Base-by-base conservation (phyloP, 257 asterid genomes). In the Dorcoceras hygrometricum region DNA sequence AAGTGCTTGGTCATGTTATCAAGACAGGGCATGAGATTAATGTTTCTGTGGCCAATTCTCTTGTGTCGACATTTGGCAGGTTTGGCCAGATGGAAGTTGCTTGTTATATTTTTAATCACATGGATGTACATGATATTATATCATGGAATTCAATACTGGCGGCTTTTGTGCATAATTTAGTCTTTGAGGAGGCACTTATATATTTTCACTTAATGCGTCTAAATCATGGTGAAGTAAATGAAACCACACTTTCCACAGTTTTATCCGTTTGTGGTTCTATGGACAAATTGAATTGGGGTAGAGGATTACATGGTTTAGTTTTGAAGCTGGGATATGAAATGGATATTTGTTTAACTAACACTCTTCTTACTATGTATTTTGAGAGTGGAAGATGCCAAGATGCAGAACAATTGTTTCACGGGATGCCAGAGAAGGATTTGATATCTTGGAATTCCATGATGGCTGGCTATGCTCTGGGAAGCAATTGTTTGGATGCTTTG, bases 111-210 rank as follows among this genome's bases (percentile, higher is more conserved):
- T 91, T 91, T 54, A 57, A 83, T 62, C 69, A 55, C 71, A 81
- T 91, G 91, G 76, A 77, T 26, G 84, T 80, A 28, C 84, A 22
- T 0, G 82, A 22, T 79, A 82, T 58, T 11, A 74, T 82, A 74
- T 82, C 87, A 2, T 82, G 87, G 87, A 82, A 91, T 80, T 91
- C 98, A 7, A 56, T 91, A 57, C 89, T 91, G 69, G 87, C 94
- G 18, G 89, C 84, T 86, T 70, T 63, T 20, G 84, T 90, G 55
- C 74, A 79, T 66, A 87, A 82, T 68, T 68, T 77, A 22, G 79
- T 79, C n/a, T 69, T 53, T 27, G 84, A 78, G 56, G 89, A 89
- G 67, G 66, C 83, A 2, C 83, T 87, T 70, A 64, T 63, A 60
- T 81, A 75, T 67, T 87, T 91, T 64, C 80, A 71, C 36, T 79